These are phyloP conservation scores for Eucalyptus leucophloia DNA, from an alignment of 345 rosid species.

Conservation along the genomic window DNA sequence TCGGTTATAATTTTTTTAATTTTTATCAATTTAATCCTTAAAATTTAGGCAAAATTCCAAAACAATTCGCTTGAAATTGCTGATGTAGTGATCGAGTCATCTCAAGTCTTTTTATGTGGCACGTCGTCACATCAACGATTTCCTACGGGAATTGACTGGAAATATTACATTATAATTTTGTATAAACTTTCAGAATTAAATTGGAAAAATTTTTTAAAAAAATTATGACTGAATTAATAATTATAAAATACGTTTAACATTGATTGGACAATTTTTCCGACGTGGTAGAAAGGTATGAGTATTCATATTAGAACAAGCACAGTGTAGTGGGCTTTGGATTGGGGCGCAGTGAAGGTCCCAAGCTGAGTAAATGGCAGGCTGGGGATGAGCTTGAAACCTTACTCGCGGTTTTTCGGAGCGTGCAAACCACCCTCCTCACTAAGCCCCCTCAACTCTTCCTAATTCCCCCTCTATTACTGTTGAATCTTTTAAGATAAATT, in stretches of 20 bases:
- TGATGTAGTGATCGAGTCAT: no score
- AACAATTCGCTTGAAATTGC: no score
- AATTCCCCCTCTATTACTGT: no score
- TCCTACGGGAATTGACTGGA: accelerated
- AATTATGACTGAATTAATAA: background rate
- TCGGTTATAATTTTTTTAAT: accelerated
- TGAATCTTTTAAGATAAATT: no score
- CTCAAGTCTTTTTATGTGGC: no score
- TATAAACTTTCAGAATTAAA: background rate
- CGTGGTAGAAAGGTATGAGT: background rate
- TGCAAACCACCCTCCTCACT: no score
- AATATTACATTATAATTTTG: background rate
- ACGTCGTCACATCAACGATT: accelerated
- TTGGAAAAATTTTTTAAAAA: background rate
- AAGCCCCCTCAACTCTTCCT: no score
- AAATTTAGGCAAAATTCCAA: background rate
- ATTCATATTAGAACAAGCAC: background rate
- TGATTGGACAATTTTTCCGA: background rate
- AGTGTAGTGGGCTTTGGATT: background rate
- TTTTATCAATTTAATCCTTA: background rate
- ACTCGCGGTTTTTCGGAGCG: no score
- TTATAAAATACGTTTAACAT: background rate
- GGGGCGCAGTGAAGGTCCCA: background rate
- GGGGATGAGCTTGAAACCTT: background rate
- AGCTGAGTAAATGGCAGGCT: background rate